Evolutionary conservation across 2,329 filamentous ascomycete species (phyloP).

Genomic region (Penicillium sp.): DNA sequence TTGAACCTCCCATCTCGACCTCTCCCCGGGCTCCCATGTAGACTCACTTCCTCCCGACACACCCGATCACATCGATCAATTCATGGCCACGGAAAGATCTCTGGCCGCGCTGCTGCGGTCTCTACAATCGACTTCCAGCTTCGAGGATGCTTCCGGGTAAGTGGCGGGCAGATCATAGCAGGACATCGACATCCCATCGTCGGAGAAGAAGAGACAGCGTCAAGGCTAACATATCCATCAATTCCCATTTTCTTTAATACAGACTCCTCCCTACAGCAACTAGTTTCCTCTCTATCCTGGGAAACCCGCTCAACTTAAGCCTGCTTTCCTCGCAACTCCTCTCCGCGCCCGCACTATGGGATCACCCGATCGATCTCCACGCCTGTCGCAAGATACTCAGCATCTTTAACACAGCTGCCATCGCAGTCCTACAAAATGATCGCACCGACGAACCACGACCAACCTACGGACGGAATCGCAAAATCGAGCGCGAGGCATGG

Average conservation of each 20-base stretch:
- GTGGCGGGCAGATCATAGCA: constrained; percentile 19
- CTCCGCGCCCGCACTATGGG: constrained; percentile 63
- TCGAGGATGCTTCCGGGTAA: constrained; percentile 64
- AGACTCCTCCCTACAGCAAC: constrained; percentile 60
- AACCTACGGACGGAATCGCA: constrained; percentile 52
- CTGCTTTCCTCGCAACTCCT: constrained; percentile 64
- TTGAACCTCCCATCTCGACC: constrained; percentile 8
- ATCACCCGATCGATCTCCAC: constrained; percentile 57
- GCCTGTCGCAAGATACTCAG: constrained; percentile 62
- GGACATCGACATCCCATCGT: background rate
- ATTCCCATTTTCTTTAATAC: constrained; percentile 4
- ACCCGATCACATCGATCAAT: background rate
- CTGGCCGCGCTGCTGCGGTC: constrained; percentile 64
- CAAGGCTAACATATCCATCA: constrained; percentile 12
- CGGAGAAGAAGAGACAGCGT: background rate
- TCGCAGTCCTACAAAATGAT: constrained; percentile 57
- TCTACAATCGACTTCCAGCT: constrained; percentile 61
- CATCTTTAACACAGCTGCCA: constrained; percentile 65
- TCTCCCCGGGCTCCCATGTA: constrained; percentile 22
- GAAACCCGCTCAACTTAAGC: constrained; percentile 65
- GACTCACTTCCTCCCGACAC: constrained; percentile 9
- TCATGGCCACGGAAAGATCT: constrained; percentile 65
- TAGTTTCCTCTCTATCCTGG: constrained; percentile 53
- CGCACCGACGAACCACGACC: constrained; percentile 38
- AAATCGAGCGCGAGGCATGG: constrained; percentile 61